phyloP scores from a whole-genome alignment of 192 early-diverging fungal genomes.

The Podila horticola region DNA sequence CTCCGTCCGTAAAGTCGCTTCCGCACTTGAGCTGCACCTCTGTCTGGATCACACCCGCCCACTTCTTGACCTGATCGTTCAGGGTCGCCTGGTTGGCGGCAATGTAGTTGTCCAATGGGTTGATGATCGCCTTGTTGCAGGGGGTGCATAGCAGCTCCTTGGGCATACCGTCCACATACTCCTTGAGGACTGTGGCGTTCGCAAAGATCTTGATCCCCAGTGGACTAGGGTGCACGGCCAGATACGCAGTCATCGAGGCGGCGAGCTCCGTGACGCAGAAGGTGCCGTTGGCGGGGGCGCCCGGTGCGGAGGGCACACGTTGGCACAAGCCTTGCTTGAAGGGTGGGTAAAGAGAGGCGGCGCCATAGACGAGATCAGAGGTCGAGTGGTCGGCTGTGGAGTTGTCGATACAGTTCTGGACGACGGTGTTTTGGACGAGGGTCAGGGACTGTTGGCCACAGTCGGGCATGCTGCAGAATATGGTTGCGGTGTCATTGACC shows the following conservation, averaged over 20 bases:
- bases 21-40: conserved; percentile 38
- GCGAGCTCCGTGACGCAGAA: conserved; percentile 31
- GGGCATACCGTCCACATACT: conserved; percentile 31
- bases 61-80: conserved; percentile 2
- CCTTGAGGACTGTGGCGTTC: conserved; percentile 20
- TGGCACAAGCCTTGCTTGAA: conserved; percentile 28
- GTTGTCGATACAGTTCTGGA: conserved; percentile 40
- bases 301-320: neutral
- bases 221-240: conserved; percentile 17
- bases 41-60: conserved; percentile 26
- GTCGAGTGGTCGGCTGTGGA: conserved; percentile 9
- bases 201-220: conserved; percentile 28
- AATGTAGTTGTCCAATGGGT: conserved; percentile 35
- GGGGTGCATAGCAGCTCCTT: conserved; percentile 26
- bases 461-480: conserved; percentile 18
- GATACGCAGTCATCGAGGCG: conserved; percentile 15
- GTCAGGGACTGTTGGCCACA: conserved; percentile 16
- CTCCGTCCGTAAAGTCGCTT: conserved; percentile 29
- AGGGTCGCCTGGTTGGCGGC: conserved; percentile 11
- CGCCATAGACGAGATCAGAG: conserved; percentile 26
- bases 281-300: conserved; percentile 16
- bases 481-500: conserved; percentile 26
- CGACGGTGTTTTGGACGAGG: conserved; percentile 27
- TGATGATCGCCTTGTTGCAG: conserved; percentile 51
- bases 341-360: conserved; percentile 15